Evolutionary conservation across 2,329 filamentous ascomycete species (phyloP).

Genomic region (Pseudogymnoascus sp.): DNA sequence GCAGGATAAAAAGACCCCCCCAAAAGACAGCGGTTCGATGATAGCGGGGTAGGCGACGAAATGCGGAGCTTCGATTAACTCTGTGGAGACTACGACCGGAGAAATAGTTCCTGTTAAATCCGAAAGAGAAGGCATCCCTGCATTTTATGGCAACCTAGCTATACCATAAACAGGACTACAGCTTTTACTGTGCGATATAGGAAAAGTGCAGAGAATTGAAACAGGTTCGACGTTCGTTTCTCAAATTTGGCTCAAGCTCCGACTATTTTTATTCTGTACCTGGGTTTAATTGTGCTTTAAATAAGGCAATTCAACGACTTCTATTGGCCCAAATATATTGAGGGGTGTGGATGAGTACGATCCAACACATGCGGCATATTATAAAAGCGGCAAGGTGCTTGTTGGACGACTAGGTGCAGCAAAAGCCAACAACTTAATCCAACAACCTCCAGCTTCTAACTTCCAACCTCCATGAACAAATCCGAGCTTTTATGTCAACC

Average conservation of each 20-base stretch:
- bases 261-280: background rate
- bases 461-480: background rate
- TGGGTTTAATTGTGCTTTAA: background rate
- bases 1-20: background rate
- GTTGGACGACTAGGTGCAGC: too few species aligned
- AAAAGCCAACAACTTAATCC: too few species aligned
- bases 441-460: background rate
- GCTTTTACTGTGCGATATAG: background rate
- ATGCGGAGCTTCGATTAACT: too few species aligned
- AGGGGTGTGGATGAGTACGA: conserved; percentile 22
- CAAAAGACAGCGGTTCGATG: background rate
- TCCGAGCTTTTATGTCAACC: background rate
- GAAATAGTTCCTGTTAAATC: too few species aligned
- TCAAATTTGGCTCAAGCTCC: background rate
- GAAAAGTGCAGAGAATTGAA: background rate
- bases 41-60: background rate
- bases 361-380: conserved; percentile 22
- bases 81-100: too few species aligned
- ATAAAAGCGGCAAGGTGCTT: conserved; percentile 16
- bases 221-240: background rate
- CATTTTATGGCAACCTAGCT: background rate
- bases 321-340: conserved; percentile 17
- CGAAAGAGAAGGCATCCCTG: background rate
- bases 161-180: background rate
- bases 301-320: background rate